Evolutionary conservation across 352 stramenopile species (phyloP).

Genomic region (Ophiocytium majus): DNA sequence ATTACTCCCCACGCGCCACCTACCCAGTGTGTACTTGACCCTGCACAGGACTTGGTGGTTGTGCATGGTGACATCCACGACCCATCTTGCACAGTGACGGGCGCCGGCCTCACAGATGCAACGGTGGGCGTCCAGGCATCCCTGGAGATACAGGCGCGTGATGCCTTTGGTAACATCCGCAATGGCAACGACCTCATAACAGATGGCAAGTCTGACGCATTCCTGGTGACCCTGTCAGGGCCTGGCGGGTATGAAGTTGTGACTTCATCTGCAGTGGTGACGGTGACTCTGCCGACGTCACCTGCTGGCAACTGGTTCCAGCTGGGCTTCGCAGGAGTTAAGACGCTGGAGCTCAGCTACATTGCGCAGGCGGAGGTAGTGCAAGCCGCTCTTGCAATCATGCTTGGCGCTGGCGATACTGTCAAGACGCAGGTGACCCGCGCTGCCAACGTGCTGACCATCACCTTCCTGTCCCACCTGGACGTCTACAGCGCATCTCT

Average conservation of each 20-base stretch:
- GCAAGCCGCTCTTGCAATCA: constrained; percentile 57
- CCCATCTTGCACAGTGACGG: constrained; percentile 74
- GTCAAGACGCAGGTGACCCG: constrained; percentile 35
- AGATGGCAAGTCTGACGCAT: constrained; percentile 79
- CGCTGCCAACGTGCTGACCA: constrained; percentile 28
- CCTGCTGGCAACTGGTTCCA: constrained; percentile 57
- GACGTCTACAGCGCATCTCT: constrained; percentile 59
- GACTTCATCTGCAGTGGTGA: constrained; percentile 83
- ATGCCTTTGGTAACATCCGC: constrained; percentile 88
- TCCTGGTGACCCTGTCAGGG: constrained; percentile 76
- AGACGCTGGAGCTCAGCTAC: constrained; percentile 54
- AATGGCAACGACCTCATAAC: constrained; percentile 61
- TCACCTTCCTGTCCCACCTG: constrained; percentile 87
- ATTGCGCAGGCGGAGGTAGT: constrained; percentile 54
- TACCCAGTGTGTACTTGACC: constrained; percentile 57
- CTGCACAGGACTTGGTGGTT: constrained; percentile 55
- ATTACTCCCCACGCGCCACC: constrained; percentile 61
- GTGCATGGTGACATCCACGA: constrained; percentile 68
- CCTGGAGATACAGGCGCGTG: constrained; percentile 78
- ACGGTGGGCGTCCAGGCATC: constrained; percentile 75
- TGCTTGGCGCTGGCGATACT: constrained; percentile 17
- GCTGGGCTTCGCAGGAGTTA: constrained; percentile 58
- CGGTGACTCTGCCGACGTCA: constrained; percentile 64
- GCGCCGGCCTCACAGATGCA: constrained; percentile 70
- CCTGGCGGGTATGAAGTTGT: constrained; percentile 65